Evolutionary conservation across 1,284 basidiomycete genomes (phyloP), one percentile per base, ranked within the genome.

Genomic region (Anthracocystis panici-leucophaei): DNA sequence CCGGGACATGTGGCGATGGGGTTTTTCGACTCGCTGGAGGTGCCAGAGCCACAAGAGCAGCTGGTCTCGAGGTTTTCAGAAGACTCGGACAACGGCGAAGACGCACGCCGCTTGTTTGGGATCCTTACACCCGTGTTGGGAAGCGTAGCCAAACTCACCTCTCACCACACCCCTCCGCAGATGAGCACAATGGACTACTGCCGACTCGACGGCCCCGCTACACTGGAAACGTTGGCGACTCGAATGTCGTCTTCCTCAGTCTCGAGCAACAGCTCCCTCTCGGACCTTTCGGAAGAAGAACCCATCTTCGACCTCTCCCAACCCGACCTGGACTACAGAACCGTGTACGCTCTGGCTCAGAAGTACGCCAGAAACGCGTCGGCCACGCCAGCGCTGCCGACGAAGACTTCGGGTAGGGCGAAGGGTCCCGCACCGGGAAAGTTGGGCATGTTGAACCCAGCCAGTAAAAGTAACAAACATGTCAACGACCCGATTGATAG

Each of bases 301-400:
- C 52, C 44, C n/a, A 23, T 72, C 4, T 73, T 73, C 23, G 70
- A 73, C 40, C 45, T 73, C 21, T 59, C 59, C 11, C 53, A 57
- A 5, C 35, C 45, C 1, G 57, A 56, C 41, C 25, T 67, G 8
- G 62, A 65, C 41, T 54, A 54, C 27, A 3, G 21, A 16, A 16
- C 54, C 4, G 31, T 56, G 21, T 63, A 63, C 48, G 38, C 45
- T 8, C 38, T 63, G 4, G 60, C 60, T 11, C 50, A 55, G 31
- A 42, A 63, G 38, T 63, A 63, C 29, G 60, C 52, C 9, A 16
- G 21, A 5, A n/a, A 5, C 46, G 25, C 55, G 5, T 42, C 55
- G 20, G 33, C 41, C 11, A 27, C 27, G 16, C 38, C 51, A 53
- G 12, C 21, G 9, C 11, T 14, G 23, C 38, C 14, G 41, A 35